Evolutionary conservation across 2,329 filamentous ascomycete genomes (phyloP), one percentile per base, ranked within the genome.

Genomic region (Colletotrichum tabaci): DNA sequence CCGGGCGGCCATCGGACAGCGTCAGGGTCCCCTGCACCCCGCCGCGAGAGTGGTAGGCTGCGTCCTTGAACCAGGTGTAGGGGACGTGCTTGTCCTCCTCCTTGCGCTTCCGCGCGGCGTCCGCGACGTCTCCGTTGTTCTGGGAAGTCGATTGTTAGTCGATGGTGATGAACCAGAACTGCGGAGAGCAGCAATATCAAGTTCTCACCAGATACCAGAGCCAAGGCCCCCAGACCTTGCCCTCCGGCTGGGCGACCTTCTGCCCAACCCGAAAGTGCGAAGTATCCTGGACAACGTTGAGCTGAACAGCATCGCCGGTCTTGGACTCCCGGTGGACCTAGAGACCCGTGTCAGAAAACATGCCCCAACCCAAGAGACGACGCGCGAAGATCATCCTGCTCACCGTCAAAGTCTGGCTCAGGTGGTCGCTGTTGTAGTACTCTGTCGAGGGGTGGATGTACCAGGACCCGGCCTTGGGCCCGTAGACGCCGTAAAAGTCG

Each of bases 1-100:
- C 84, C 12, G 84, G 81, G 3, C 83, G 79, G 4, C 84, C 84
- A 63, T 85, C 83, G n/a, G 80, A 83, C 6, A 87, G 79, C 0
- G 79, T 69, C 1, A 86, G 76, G 1, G 75, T 78, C 21, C 84
- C 84, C 16, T 80, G 77, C 4, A 86, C 77, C 10, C 79, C 79
- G 44, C 84, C 83, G 9, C 85, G 83, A 4, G 81, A 79, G 53
- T 85, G 82, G 76, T 85, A 86, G 7, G 77, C 77, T 0, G 79
- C 71, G 72, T 84, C 77, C 8, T 82, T 76, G 72, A 86, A 81
- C 84, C 84, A 87, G 18, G 77, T 74, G 74, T 87, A 87, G 0
- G 85, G 85, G 79, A 83, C 86, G 0, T 76, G 76, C 4, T 74
- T 61, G 35, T 79, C 76, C 74, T 87, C 85, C 21, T 81, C 66